These are phyloP conservation scores for Parascedosporium putredinis DNA, from an alignment of 2,329 filamentous ascomycete species.

Conservation along the genomic window DNA sequence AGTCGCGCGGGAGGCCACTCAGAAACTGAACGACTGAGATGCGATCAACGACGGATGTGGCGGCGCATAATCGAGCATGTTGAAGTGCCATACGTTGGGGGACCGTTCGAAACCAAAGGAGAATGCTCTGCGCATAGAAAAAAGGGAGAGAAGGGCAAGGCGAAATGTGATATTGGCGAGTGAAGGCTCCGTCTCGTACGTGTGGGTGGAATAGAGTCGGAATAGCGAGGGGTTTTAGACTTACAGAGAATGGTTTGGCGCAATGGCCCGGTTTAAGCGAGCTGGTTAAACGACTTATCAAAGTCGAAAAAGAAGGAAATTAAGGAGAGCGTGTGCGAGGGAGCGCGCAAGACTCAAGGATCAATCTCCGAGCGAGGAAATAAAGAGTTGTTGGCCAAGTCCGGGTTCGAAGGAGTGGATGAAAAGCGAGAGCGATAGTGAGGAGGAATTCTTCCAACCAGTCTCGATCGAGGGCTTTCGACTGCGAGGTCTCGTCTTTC, in stretches of 20 bases:
- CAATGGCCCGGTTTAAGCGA: neutral
- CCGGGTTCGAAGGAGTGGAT: neutral
- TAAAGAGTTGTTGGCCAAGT: neutral
- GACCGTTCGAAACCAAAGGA: no score
- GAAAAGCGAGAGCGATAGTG: conserved; percentile 4
- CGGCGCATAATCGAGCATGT: no score
- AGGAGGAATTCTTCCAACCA: conserved; percentile 16
- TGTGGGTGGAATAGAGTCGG: no score
- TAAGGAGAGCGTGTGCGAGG: no score
- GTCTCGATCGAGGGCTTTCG: conserved; percentile 2
- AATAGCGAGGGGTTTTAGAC: neutral
- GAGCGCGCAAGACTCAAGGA: neutral
- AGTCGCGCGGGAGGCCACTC: no score
- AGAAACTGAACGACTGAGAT: no score
- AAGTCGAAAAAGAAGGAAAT: neutral
- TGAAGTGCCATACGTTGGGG: no score
- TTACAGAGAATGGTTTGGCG: conserved; percentile 8
- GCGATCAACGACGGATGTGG: no score
- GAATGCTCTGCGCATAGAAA: no score
- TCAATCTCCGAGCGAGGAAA: conserved; percentile 9
- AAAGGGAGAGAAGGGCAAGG: no score
- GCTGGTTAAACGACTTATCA: neutral
- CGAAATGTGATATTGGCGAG: neutral
- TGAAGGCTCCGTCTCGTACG: neutral
- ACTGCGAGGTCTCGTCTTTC: neutral